Conservation (phyloP, 306 rosid species). For the Quercus ilex region DNA sequence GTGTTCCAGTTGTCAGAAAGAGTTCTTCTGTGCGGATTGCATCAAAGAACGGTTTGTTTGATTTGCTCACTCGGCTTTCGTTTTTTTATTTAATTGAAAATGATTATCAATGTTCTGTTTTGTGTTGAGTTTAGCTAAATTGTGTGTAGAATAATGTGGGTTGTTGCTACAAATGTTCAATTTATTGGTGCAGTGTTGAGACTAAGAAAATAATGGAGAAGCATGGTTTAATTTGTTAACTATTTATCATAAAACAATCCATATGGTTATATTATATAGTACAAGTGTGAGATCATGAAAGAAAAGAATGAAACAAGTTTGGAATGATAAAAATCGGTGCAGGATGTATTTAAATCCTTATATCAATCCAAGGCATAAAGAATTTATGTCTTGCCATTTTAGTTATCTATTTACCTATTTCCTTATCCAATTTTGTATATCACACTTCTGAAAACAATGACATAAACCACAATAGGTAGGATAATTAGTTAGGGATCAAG, state of each 20-base stretch:
- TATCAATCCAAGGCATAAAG: not conserved
- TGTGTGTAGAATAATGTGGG: constrained; percentile 1
- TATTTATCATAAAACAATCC: not conserved
- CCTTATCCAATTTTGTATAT: constrained; percentile 6
- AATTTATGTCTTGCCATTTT: no score
- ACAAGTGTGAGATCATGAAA: not conserved
- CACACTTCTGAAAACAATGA: not conserved
- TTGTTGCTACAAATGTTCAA: not conserved
- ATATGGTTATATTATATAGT: not conserved
- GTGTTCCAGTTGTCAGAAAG: constrained; percentile 80
- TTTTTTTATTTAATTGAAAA: constrained; percentile 1
- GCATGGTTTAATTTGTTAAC: constrained; percentile 17
- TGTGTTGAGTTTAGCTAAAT: no score
- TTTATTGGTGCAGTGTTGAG: constrained; percentile 6
- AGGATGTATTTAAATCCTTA: not conserved
- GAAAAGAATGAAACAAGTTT: not conserved
- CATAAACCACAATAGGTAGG: no score
- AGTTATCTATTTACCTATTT: not conserved
- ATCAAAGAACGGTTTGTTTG: constrained; percentile 71
- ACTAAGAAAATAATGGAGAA: constrained; percentile 5
- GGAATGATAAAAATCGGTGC: not conserved
- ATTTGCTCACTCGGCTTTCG: not conserved
- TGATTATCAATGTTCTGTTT: no score
- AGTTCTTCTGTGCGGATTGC: constrained; percentile 83
- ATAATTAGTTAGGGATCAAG: no score